A percentile compares a stretch with the other conserved stretches of the same genome.
Conservation (phyloP, 768 basidiomycete species). For the Lentinula boryana region DNA sequence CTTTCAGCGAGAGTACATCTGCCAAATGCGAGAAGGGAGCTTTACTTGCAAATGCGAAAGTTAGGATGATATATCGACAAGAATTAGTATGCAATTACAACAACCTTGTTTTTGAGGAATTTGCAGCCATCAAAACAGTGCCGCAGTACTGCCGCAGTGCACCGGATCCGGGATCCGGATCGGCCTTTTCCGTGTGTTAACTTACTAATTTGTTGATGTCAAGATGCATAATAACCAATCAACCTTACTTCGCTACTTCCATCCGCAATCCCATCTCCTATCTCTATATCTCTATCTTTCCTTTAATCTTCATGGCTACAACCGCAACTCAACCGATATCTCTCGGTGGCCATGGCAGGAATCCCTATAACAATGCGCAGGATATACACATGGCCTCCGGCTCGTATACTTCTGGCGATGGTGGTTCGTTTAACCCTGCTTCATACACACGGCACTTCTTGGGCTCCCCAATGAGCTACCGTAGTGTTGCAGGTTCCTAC, state of each 20-base stretch:
- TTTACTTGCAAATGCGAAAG: too few species aligned
- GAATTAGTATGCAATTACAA: too few species aligned
- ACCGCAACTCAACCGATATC: constrained; percentile 36
- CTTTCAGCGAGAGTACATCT: too few species aligned
- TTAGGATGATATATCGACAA: too few species aligned
- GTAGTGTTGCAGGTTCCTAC: constrained; percentile 50
- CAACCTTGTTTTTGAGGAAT: too few species aligned
- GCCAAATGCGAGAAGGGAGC: too few species aligned
- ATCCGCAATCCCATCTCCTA: background rate
- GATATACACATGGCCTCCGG: constrained; percentile 35
- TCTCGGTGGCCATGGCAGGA: constrained; percentile 18
- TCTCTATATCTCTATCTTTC: constrained; percentile 5
- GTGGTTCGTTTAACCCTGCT: constrained; percentile 54
- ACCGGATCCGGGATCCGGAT: background rate
- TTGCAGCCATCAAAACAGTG: background rate
- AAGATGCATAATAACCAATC: background rate
- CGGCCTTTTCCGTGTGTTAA: background rate
- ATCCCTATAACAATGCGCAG: constrained; percentile 6
- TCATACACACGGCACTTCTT: constrained; percentile 65
- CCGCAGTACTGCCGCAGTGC: background rate
- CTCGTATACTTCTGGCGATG: constrained; percentile 39
- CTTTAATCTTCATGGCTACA: constrained; percentile 1
- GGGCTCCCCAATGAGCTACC: constrained; percentile 70
- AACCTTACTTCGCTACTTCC: constrained; percentile 1
- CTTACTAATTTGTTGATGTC: background rate